Conservation (phyloP, 1,139 yeast genomes). For the Magnusiomyces suaveolens region DNA sequence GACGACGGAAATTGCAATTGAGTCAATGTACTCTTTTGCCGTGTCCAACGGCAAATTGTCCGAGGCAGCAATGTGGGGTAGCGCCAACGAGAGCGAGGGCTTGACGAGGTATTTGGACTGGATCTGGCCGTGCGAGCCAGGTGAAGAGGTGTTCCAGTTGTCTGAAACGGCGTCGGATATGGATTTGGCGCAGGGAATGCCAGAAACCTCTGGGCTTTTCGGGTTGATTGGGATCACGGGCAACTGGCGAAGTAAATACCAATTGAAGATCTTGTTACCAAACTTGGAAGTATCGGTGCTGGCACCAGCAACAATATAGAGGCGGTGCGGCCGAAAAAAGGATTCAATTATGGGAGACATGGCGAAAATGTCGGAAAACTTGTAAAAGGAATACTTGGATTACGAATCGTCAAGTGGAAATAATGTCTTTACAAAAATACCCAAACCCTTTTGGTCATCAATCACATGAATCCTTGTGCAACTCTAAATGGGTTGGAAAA, state of each 20-base stretch:
- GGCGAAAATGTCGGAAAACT: too few relatives aligned
- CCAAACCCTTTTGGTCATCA: too few relatives aligned
- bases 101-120: neutral
- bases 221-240: conserved; percentile 59
- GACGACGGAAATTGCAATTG: conserved; percentile 35
- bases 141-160: conserved; percentile 22
- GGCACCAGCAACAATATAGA: conserved; percentile 68
- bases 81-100: neutral
- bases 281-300: conserved; percentile 55
- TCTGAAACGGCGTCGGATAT: conserved; percentile 33
- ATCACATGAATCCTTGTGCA: too few relatives aligned
- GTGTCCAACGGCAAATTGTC: neutral
- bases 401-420: too few relatives aligned
- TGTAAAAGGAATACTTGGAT: too few relatives aligned
- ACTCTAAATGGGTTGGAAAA: too few relatives aligned
- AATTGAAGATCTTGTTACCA: conserved; percentile 58
- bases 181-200: conserved; percentile 35
- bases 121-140: neutral
- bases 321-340: conserved; percentile 45
- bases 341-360: conserved; percentile 22
- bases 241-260: conserved; percentile 53
- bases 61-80: neutral
- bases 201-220: conserved; percentile 44
- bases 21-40: neutral
- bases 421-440: too few relatives aligned